phyloP scores from a whole-genome alignment of 768 basidiomycete species.

The Mycena galopus region DNA sequence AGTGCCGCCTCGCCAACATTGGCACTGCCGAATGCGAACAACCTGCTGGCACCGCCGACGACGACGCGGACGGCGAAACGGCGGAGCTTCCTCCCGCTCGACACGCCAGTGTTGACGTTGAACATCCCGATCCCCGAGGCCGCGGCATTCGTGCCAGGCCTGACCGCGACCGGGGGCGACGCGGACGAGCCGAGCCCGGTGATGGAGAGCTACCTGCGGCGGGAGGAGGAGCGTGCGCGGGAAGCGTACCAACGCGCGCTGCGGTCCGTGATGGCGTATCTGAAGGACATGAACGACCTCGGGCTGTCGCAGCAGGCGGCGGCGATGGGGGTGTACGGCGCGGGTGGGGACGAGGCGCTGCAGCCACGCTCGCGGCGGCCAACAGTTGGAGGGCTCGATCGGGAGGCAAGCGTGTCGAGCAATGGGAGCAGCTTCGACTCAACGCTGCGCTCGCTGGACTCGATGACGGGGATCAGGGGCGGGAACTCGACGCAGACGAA shows the following conservation, averaged over 20 bases:
- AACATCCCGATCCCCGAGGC: slow-evolving; percentile 75
- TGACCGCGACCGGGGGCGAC: slow-evolving; percentile 58
- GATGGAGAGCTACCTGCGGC: slow-evolving; percentile 59
- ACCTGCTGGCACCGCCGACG: slow-evolving; percentile 57
- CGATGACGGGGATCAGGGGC: slow-evolving; percentile 70
- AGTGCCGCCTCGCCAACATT: slow-evolving; percentile 39
- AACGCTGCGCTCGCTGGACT: slow-evolving; percentile 73
- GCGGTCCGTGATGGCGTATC: slow-evolving; percentile 94
- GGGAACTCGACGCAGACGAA: slow-evolving; percentile 73
- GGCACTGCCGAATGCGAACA: slow-evolving; percentile 50
- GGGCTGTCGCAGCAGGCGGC: slow-evolving; percentile 75
- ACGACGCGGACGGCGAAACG: slow-evolving; percentile 74
- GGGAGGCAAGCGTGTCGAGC: slow-evolving; percentile 69
- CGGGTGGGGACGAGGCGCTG: slow-evolving; percentile 58
- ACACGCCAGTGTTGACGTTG: slow-evolving; percentile 66
- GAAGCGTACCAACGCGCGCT: slow-evolving; percentile 86
- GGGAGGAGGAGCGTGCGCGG: slow-evolving; percentile 78
- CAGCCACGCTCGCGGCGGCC: slow-evolving; percentile 71
- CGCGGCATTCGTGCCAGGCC: slow-evolving; percentile 68
- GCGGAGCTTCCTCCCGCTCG: slow-evolving; percentile 91
- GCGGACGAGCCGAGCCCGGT: slow-evolving; percentile 59
- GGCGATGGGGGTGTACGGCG: slow-evolving; percentile 70
- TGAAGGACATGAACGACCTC: slow-evolving; percentile 95
- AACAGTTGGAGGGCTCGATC: slow-evolving; percentile 70
- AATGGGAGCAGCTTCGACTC: slow-evolving; percentile 59